Percentiles rank a stretch among this genome's conserved stretches.
phyloP scores from a whole-genome alignment of 2,329 filamentous ascomycete genomes.

The Knoxdaviesia capensis region DNA sequence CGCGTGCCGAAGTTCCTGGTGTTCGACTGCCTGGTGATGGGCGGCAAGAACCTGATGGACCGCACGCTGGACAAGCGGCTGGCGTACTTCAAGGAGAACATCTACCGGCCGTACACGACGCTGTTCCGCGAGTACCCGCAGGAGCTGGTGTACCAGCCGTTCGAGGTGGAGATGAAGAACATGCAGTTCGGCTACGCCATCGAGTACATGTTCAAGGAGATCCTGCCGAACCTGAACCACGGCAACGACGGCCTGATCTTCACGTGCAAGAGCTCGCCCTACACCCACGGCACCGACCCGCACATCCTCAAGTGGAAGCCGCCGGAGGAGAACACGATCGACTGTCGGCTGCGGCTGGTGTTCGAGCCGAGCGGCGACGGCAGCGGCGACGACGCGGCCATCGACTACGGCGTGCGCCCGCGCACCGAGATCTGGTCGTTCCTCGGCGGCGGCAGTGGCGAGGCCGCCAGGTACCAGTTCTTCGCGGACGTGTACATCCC shows the following conservation, averaged over 20 bases:
- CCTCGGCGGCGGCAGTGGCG: conserved; percentile 29
- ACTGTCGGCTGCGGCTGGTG: conserved; percentile 62
- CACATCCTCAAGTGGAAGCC: conserved; percentile 98
- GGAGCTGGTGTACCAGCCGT: conserved; percentile 51
- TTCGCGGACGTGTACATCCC: conserved; percentile 52
- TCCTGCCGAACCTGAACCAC: conserved; percentile 68
- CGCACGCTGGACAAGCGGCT: conserved; percentile 74
- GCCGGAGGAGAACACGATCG: conserved; percentile 82
- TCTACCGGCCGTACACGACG: conserved; percentile 50
- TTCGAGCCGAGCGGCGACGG: conserved; percentile 57
- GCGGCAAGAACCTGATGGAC: conserved; percentile 55
- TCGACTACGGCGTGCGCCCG: conserved; percentile 67
- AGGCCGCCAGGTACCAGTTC: conserved; percentile 32
- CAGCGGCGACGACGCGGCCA: conserved; percentile 42
- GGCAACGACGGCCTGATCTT: conserved; percentile 96
- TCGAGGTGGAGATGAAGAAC: conserved; percentile 69
- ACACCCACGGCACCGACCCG: conserved; percentile 75
- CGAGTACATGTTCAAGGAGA: conserved; percentile 76
- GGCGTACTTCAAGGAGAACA: conserved; percentile 61
- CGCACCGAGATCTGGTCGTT: conserved; percentile 52
- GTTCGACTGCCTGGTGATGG: conserved; percentile 79
- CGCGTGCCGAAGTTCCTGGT: conserved; percentile 67
- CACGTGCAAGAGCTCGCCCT: conserved; percentile 75
- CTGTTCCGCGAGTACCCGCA: conserved; percentile 46
- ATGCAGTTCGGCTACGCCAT: conserved; percentile 81